phyloP scores from a whole-genome alignment of 2,329 filamentous ascomycete species.

The Ophiocordyceps camponoti-leonardi region DNA sequence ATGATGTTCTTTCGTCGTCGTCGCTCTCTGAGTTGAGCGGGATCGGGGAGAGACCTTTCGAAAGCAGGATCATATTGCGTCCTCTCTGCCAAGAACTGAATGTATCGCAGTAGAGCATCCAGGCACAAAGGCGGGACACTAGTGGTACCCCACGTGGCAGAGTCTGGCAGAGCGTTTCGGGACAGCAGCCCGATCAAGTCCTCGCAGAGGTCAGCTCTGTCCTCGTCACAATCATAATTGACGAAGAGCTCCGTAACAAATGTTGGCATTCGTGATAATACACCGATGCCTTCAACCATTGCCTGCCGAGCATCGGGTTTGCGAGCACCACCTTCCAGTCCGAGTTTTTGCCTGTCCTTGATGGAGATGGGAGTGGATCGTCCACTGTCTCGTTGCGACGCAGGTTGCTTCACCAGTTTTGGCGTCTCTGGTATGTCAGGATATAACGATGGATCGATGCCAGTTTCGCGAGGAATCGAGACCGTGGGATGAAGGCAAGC shows the following conservation, averaged over 20 bases:
- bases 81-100: slow-evolving; percentile 82
- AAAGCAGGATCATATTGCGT: slow-evolving; percentile 50
- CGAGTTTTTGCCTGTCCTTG: slow-evolving; percentile 81
- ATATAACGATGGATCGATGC: slow-evolving; percentile 83
- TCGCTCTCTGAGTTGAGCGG: slow-evolving; percentile 48
- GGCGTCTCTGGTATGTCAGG: slow-evolving; percentile 84
- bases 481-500: slow-evolving; percentile 88
- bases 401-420: slow-evolving; percentile 62
- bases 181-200: slow-evolving; percentile 89
- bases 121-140: slow-evolving; percentile 92
- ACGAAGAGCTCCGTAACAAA: slow-evolving; percentile 94
- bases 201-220: slow-evolving; percentile 81
- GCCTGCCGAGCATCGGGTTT: slow-evolving; percentile 93
- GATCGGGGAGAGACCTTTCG: slow-evolving; percentile 47
- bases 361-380: slow-evolving; percentile 80
- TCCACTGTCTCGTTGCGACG: slow-evolving; percentile 61
- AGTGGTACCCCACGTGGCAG: slow-evolving; percentile 95
- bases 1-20: slow-evolving; percentile 73
- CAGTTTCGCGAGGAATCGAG: slow-evolving; percentile 77
- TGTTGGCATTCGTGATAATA: slow-evolving; percentile 77
- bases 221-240: slow-evolving; percentile 94
- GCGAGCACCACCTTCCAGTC: slow-evolving; percentile 76
- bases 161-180: slow-evolving; percentile 89
- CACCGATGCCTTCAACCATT: slow-evolving; percentile 94
- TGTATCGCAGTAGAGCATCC: slow-evolving; percentile 76